A percentile compares a stretch with the other conserved stretches of the same genome.
These are phyloP conservation scores for Nannizziopsis barbatae DNA, from an alignment of 2,329 filamentous ascomycete species.

Conservation along the genomic window DNA sequence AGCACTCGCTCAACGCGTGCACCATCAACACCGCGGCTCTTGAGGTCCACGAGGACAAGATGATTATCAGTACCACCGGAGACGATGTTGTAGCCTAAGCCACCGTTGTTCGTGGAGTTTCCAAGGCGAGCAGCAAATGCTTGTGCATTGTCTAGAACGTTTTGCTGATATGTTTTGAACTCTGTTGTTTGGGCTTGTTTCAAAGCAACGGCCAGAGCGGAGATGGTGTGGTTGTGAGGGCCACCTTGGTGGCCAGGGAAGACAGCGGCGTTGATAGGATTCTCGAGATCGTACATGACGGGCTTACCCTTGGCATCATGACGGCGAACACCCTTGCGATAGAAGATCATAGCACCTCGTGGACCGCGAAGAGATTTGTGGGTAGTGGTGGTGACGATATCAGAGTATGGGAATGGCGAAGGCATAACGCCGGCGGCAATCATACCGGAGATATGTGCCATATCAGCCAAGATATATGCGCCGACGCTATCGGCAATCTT, in stretches of 20 bases:
- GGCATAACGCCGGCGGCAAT: conserved; percentile 88
- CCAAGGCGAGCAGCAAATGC: conserved; percentile 61
- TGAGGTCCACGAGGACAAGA: conserved; percentile 90
- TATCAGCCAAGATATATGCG: conserved; percentile 91
- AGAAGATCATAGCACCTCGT: conserved; percentile 99
- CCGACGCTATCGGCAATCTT: conserved; percentile 88
- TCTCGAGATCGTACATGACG: conserved; percentile 83
- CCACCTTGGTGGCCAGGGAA: conserved; percentile 98
- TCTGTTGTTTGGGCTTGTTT: conserved; percentile 85
- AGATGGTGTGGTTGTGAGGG: conserved; percentile 99
- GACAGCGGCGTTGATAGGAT: conserved; percentile 95
- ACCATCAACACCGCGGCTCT: conserved; percentile 75
- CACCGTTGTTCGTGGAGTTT: conserved; percentile 58
- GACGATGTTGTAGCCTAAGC: conserved; percentile 85
- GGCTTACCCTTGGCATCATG: conserved; percentile 88
- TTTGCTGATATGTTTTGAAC: conserved; percentile 87
- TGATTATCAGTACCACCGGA: conserved; percentile 94
- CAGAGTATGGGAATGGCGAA: conserved; percentile 81
- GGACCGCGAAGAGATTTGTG: conserved; percentile 98
- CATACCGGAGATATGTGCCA: conserved; percentile 97
- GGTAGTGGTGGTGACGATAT: conserved; percentile 95
- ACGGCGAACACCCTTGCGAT: conserved; percentile 88
- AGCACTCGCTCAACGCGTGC: conserved; percentile 84
- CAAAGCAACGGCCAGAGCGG: conserved; percentile 83
- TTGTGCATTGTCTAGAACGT: conserved; percentile 88